Conservation (phyloP, 2,329 filamentous ascomycete genomes). For the Hymenoscyphus linearis region DNA sequence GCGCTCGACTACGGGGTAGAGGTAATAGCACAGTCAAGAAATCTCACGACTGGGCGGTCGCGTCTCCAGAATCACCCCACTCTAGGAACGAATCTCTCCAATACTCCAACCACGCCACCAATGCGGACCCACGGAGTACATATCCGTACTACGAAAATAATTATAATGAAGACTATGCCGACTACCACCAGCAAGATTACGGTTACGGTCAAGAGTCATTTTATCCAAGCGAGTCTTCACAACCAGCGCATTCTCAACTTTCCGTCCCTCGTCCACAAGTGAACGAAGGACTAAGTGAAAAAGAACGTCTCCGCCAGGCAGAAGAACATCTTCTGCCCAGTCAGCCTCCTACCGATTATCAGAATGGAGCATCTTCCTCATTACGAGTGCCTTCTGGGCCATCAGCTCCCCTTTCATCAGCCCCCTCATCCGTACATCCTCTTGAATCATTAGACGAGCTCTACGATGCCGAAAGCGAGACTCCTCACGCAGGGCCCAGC, state of each 20-base stretch:
- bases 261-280: constrained; percentile 56
- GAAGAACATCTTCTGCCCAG: constrained; percentile 79
- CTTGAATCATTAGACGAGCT: constrained; percentile 43
- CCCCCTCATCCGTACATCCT: constrained; percentile 36
- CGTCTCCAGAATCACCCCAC: constrained; percentile 14
- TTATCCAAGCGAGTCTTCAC: constrained; percentile 32
- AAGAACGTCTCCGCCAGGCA: constrained; percentile 71
- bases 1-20: constrained; percentile 35
- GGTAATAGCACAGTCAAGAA: constrained; percentile 17
- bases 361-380: constrained; percentile 40
- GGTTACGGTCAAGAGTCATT: constrained; percentile 31
- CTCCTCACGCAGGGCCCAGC: constrained; percentile 20
- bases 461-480: constrained; percentile 43
- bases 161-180: constrained; percentile 25
- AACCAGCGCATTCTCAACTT: constrained; percentile 37
- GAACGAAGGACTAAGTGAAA: constrained; percentile 68
- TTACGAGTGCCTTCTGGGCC: constrained; percentile 31
- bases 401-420: constrained; percentile 41
- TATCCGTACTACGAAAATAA: constrained; percentile 31
- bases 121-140: constrained; percentile 15
- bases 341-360: constrained; percentile 49
- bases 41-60: constrained; percentile 18
- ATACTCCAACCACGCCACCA: constrained; percentile 5
- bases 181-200: constrained; percentile 23
- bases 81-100: constrained; percentile 17